A percentile compares a stretch with the other conserved stretches of the same genome.
These are phyloP conservation scores for Larix kaempferi DNA, from an alignment of 75 land plant genomes.

Conservation along the genomic window DNA sequence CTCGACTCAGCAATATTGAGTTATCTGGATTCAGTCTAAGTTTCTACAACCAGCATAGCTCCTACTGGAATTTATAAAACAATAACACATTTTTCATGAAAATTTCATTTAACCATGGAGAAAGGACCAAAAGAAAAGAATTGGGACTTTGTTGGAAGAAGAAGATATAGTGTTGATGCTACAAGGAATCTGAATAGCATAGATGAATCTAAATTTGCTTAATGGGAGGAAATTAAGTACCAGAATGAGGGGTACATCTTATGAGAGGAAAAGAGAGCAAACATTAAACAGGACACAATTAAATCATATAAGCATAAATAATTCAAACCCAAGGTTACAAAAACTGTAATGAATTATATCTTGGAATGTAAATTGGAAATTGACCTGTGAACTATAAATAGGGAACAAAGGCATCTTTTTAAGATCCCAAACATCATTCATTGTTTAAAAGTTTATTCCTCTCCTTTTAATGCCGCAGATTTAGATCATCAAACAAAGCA, in stretches of 20 bases:
- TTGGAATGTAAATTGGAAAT: background rate
- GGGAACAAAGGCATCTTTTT: background rate
- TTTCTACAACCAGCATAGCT: background rate
- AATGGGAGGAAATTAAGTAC: background rate
- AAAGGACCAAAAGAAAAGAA: background rate
- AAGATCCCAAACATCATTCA: background rate
- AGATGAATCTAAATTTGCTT: background rate
- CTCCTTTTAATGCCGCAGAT: background rate
- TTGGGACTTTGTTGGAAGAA: background rate
- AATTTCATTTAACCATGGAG: background rate
- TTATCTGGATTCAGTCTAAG: background rate
- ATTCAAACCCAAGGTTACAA: background rate
- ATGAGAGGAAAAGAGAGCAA: background rate
- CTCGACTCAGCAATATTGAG: background rate
- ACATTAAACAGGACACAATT: background rate
- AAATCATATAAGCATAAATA: background rate
- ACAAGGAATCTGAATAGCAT: background rate
- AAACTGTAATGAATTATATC: background rate
- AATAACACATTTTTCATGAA: background rate
- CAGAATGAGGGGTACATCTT: background rate
- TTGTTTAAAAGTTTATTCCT: background rate
- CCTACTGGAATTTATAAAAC: conserved; percentile 1
- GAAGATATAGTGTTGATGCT: background rate
- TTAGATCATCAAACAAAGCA: background rate
- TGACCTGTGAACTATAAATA: background rate